Conservation (phyloP, 2,329 filamentous ascomycete genomes). For the Cladosporium sp. region DNA sequence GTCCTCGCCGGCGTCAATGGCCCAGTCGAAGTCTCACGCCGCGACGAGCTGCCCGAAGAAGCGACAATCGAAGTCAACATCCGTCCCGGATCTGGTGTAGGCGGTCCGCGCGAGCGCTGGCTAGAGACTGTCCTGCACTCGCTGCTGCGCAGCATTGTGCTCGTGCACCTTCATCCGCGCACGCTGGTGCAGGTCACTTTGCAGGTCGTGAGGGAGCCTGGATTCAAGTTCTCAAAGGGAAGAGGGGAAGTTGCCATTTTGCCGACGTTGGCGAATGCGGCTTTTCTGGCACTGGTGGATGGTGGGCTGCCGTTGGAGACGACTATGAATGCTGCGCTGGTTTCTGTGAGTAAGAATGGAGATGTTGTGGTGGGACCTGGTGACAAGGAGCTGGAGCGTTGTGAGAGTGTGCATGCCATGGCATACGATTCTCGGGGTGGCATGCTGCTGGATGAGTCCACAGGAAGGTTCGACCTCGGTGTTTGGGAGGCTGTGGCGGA, state of each 20-base stretch:
- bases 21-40: conserved; percentile 80
- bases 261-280: conserved; percentile 75
- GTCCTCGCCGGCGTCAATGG: conserved; percentile 86
- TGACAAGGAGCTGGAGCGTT: conserved; percentile 56
- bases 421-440: conserved; percentile 72
- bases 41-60: conserved; percentile 89
- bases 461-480: conserved; percentile 69
- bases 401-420: conserved; percentile 74
- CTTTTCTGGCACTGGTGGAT: conserved; percentile 73
- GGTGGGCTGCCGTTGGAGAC: conserved; percentile 76
- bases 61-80: conserved; percentile 86
- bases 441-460: conserved; percentile 73
- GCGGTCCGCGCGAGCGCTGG: conserved; percentile 60
- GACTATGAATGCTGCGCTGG: conserved; percentile 61
- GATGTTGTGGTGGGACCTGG: conserved; percentile 50
- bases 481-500: conserved; percentile 71
- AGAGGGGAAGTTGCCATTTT: conserved; percentile 71
- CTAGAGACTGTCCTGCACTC: conserved; percentile 72
- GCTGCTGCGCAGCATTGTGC: conserved; percentile 68
- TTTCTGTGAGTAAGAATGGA: conserved; percentile 48
- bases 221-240: conserved; percentile 53
- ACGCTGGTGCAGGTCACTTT: conserved; percentile 75
- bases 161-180: conserved; percentile 70
- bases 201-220: conserved; percentile 51
- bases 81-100: conserved; percentile 77